Percentiles rank a stretch among this genome's conserved stretches.
Conservation (phyloP, 345 rosid genomes). For the Melastoma malabathricum region DNA sequence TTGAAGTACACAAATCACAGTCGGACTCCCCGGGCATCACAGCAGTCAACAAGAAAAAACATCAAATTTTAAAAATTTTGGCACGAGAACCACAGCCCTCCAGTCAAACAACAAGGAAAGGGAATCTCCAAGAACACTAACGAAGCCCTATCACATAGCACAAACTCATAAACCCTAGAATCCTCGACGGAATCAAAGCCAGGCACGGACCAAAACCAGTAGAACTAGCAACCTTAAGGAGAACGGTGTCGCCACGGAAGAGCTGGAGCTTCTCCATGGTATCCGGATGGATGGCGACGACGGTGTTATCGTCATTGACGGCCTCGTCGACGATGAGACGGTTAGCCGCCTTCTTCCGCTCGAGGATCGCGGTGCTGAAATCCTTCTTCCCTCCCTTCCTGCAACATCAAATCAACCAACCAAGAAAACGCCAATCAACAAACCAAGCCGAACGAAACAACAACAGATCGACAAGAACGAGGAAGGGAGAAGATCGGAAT, state of each 20-base stretch:
- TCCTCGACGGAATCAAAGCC: not conserved
- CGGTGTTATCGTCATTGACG: constrained; percentile 79
- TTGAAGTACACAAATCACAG: too few species aligned
- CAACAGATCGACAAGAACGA: not conserved
- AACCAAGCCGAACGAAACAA: constrained; percentile 1
- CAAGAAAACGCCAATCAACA: not conserved
- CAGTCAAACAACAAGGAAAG: too few species aligned
- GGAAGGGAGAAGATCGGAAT: constrained; percentile 20
- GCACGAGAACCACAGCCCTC: too few species aligned
- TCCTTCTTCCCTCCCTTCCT: constrained; percentile 78
- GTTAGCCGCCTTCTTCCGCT: constrained; percentile 79
- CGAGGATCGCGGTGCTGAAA: constrained; percentile 82
- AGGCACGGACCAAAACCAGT: not conserved
- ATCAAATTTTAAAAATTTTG: too few species aligned
- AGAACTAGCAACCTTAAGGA: constrained; percentile 50
- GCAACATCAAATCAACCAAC: constrained; percentile 1
- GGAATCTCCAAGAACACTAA: too few species aligned
- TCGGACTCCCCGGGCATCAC: too few species aligned
- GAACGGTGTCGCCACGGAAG: constrained; percentile 87
- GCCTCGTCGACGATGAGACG: constrained; percentile 93
- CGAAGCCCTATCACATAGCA: not conserved
- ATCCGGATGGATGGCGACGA: constrained; percentile 68
- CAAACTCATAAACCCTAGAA: not conserved
- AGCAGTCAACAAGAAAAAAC: too few species aligned
- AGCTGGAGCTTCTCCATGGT: constrained; percentile 99